Percentiles rank a stretch among this genome's conserved stretches.
phyloP scores from a whole-genome alignment of 2,329 filamentous ascomycete genomes.

The Beauveria caledonica region DNA sequence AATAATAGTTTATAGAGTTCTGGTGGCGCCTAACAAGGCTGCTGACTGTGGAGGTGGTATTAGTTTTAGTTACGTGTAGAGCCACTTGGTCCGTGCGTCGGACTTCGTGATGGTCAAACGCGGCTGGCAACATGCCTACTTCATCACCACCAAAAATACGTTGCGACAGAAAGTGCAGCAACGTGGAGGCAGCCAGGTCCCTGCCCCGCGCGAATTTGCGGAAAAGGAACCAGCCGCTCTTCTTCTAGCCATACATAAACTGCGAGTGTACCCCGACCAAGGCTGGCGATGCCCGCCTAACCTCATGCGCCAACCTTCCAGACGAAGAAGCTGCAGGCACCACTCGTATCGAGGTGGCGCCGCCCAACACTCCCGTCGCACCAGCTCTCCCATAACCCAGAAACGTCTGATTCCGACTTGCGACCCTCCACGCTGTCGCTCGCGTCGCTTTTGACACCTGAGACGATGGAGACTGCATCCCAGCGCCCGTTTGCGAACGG shows the following conservation, averaged over 20 bases:
- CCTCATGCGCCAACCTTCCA: neutral
- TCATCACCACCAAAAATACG: neutral
- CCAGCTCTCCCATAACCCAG: neutral
- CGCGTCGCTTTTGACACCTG: neutral
- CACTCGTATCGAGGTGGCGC: neutral
- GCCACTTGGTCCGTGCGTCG: slow-evolving; percentile 9
- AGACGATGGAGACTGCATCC: neutral
- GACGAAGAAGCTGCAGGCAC: slow-evolving; percentile 1
- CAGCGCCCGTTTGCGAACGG: slow-evolving; percentile 21
- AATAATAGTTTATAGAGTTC: too few relatives aligned
- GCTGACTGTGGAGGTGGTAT: neutral
- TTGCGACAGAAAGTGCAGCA: slow-evolving; percentile 5
- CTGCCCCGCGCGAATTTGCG: neutral
- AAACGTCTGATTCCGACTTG: neutral
- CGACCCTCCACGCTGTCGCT: neutral
- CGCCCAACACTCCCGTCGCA: neutral
- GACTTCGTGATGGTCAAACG: slow-evolving; percentile 1
- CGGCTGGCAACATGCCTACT: slow-evolving; percentile 3
- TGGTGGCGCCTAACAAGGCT: neutral
- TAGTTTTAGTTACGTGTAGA: neutral
- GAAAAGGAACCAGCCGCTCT: neutral
- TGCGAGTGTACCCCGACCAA: neutral
- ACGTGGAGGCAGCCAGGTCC: neutral
- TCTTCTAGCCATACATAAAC: neutral
- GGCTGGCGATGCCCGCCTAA: neutral